Percentiles rank a stretch among this genome's conserved stretches.
Evolutionary conservation across 208 protist genomes (phyloP).

Genomic region (Leishmania lainsoni): DNA sequence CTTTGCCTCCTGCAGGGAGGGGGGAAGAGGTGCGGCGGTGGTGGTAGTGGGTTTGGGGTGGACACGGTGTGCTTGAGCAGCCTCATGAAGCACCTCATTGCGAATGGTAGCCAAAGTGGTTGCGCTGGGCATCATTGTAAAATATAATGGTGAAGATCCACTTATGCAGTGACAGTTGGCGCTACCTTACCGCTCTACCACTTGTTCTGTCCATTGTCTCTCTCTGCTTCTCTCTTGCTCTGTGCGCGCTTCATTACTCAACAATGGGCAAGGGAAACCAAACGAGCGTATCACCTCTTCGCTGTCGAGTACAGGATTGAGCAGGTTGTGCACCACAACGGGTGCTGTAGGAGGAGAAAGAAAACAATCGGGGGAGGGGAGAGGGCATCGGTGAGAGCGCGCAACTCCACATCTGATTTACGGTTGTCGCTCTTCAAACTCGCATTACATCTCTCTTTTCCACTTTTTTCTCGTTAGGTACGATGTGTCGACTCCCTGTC

Average conservation of each 20-base stretch:
- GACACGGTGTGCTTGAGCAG: not conserved
- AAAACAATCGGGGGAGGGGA: not conserved
- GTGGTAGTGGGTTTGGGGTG: not conserved
- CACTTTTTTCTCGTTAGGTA: not conserved
- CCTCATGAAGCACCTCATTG: not conserved
- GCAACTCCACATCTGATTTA: too few relatives aligned
- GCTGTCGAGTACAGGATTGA: not conserved
- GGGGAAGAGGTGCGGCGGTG: not conserved
- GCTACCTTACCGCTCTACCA: not conserved
- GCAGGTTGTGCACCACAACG: not conserved
- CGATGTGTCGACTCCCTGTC: slow-evolving; percentile 2
- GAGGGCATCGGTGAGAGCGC: not conserved
- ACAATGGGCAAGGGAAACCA: not conserved
- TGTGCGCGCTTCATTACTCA: not conserved
- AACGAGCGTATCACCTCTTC: not conserved
- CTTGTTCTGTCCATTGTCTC: not conserved
- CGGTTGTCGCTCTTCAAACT: not conserved
- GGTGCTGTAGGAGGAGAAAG: not conserved
- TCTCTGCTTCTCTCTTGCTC: not conserved
- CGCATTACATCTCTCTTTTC: not conserved
- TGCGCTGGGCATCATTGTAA: not conserved
- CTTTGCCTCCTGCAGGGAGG: not conserved
- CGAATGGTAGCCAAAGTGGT: not conserved
- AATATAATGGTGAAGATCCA: not conserved
- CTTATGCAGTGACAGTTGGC: not conserved